Evolutionary conservation across 768 basidiomycete genomes (phyloP).

Genomic region (Boletus speciosus): DNA sequence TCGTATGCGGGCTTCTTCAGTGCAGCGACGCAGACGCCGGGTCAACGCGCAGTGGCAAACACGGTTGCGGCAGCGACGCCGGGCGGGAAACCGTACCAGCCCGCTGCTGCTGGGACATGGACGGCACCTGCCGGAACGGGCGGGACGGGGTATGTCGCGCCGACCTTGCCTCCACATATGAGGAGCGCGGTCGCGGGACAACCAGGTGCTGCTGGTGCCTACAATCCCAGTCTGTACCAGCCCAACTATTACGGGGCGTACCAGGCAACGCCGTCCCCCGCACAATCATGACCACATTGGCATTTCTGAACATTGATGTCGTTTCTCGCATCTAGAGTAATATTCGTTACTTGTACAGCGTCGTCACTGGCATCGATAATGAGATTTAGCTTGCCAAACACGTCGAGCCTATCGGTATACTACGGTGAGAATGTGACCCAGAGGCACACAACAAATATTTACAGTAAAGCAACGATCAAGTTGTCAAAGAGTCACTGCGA

Average conservation of each 20-base stretch:
- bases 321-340: conserved; percentile 17
- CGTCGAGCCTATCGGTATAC: background rate
- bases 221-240: conserved; percentile 23
- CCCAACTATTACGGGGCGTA: conserved; percentile 33
- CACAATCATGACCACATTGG: conserved; percentile 22
- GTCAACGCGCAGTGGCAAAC: conserved; percentile 53
- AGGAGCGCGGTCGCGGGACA: conserved; percentile 27
- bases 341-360: conserved; percentile 12
- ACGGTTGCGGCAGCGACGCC: conserved; percentile 39
- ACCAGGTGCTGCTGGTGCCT: conserved; percentile 16
- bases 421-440: background rate
- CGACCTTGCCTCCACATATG: conserved; percentile 44
- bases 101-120: conserved; percentile 23
- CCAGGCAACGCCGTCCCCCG: conserved; percentile 30
- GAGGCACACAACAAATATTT: background rate
- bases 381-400: background rate
- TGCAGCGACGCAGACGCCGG: conserved; percentile 26
- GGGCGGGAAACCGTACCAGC: conserved; percentile 31
- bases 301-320: background rate
- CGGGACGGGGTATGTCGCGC: conserved; percentile 27
- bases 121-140: conserved; percentile 24
- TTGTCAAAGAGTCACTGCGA: background rate
- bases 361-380: conserved; percentile 20
- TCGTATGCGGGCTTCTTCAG: conserved; percentile 44
- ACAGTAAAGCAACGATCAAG: background rate